Conservation (phyloP, 2,329 filamentous ascomycete genomes). For the Pleomassaria siparia region DNA sequence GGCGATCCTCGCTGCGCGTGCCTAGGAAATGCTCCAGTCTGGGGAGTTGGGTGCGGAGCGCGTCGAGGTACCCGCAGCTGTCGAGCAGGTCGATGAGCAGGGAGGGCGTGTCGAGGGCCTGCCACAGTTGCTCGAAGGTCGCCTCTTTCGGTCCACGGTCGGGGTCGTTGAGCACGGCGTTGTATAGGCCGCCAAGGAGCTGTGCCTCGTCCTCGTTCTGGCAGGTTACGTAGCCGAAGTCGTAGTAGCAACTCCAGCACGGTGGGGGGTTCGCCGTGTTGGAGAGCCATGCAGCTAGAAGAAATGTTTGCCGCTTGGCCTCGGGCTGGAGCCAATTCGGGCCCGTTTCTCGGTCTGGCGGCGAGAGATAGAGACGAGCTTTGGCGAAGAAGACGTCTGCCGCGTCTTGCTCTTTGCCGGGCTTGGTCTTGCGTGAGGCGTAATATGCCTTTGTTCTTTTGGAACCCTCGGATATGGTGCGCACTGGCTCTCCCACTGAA, state of each 20-base stretch:
- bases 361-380: no score
- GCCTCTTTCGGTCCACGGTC: neutral
- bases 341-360: neutral
- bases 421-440: no score
- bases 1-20: neutral
- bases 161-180: slow-evolving; percentile 6
- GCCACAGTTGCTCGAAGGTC: slow-evolving; percentile 12
- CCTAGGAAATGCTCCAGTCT: slow-evolving; percentile 16
- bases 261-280: neutral
- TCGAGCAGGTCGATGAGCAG: slow-evolving; percentile 8
- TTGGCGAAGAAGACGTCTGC: no score
- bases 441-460: no score
- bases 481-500: no score
- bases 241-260: slow-evolving; percentile 8
- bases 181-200: slow-evolving; percentile 12
- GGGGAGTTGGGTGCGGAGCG: slow-evolving; percentile 8
- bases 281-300: slow-evolving; percentile 5
- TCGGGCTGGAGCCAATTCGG: slow-evolving; percentile 1
- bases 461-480: no score
- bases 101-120: slow-evolving; percentile 7
- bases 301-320: slow-evolving; percentile 4
- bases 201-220: slow-evolving; percentile 7
- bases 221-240: slow-evolving; percentile 19
- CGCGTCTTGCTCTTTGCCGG: no score
- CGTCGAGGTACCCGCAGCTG: neutral